Conservation (phyloP, 2,329 filamentous ascomycete genomes). For the Parastagonospora nodorum region DNA sequence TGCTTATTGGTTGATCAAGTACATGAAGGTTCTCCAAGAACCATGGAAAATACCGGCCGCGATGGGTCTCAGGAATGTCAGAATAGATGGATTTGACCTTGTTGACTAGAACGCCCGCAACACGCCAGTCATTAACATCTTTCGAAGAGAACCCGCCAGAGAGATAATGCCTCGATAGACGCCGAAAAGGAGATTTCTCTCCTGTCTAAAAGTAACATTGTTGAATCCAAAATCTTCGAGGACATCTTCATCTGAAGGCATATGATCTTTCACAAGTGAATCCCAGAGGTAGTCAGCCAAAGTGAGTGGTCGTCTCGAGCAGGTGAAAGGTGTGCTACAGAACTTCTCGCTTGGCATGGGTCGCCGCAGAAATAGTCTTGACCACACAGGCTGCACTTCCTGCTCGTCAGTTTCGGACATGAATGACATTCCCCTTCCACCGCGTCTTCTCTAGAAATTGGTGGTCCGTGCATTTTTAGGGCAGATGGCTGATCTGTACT, state of each 20-base stretch:
- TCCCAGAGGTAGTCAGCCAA: slow-evolving; percentile 34
- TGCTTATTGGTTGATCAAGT: slow-evolving; percentile 2
- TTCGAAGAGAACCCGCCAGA: slow-evolving; percentile 14
- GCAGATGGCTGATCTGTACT: too few species aligned
- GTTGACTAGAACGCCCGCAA: slow-evolving; percentile 18
- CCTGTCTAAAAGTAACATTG: slow-evolving; percentile 8
- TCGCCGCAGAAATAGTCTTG: slow-evolving; percentile 26
- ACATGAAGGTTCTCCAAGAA: slow-evolving; percentile 24
- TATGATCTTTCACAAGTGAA: slow-evolving; percentile 18
- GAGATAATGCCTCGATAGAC: slow-evolving; percentile 28
- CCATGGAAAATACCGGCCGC: slow-evolving; percentile 35
- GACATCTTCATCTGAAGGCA: slow-evolving; percentile 32
- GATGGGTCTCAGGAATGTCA: slow-evolving; percentile 15
- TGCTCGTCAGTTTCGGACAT: slow-evolving; percentile 9
- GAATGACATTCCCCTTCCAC: neutral
- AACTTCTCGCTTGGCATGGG: slow-evolving; percentile 23
- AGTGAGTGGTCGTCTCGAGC: slow-evolving; percentile 24
- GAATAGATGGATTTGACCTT: slow-evolving; percentile 30
- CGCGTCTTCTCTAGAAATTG: too few species aligned
- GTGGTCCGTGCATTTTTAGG: too few species aligned
- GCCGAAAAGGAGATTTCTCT: slow-evolving; percentile 2
- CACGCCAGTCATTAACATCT: slow-evolving; percentile 26
- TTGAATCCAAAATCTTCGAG: slow-evolving; percentile 37
- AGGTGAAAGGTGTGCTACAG: slow-evolving; percentile 22
- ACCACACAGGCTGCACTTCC: slow-evolving; percentile 23